A percentile compares a stretch with the other conserved stretches of the same genome.
These are phyloP conservation scores for Pichia phayaonensis DNA, from an alignment of 805 yeast genomes.

Conservation along the genomic window DNA sequence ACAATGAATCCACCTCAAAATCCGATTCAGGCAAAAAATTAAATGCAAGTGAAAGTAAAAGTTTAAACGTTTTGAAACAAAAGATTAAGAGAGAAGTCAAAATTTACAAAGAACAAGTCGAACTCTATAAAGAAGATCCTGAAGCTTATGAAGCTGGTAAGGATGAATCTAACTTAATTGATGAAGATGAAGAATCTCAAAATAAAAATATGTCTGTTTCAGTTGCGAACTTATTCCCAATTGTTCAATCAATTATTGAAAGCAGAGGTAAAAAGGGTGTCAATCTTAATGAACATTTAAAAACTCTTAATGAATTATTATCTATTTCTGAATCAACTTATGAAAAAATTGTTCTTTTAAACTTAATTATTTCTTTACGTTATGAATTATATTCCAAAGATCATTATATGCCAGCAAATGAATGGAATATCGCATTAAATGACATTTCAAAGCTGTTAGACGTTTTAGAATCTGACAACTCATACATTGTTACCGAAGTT, in stretches of 20 bases:
- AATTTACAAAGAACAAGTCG: slow-evolving; percentile 56
- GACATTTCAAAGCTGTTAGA: slow-evolving; percentile 59
- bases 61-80: slow-evolving; percentile 82
- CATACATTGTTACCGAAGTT: slow-evolving; percentile 67
- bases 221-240: slow-evolving; percentile 50
- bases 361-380: slow-evolving; percentile 79
- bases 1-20: slow-evolving; percentile 42
- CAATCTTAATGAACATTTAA: slow-evolving; percentile 73
- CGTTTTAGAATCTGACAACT: slow-evolving; percentile 55
- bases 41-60: slow-evolving; percentile 76
- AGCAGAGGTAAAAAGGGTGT: slow-evolving; percentile 94
- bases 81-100: slow-evolving; percentile 74
- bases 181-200: slow-evolving; percentile 2
- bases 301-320: slow-evolving; percentile 55
- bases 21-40: slow-evolving; percentile 52
- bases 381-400: slow-evolving; percentile 70
- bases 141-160: slow-evolving; percentile 58
- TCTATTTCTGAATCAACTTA: slow-evolving; percentile 50
- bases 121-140: slow-evolving; percentile 58
- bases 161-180: slow-evolving; percentile 4
- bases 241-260: slow-evolving; percentile 70
- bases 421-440: slow-evolving; percentile 65
- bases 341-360: slow-evolving; percentile 69
- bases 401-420: slow-evolving; percentile 65
- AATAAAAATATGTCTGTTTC: slow-evolving; percentile 25